Conservation (phyloP, 345 rosid genomes). For the Adansonia digitata region DNA sequence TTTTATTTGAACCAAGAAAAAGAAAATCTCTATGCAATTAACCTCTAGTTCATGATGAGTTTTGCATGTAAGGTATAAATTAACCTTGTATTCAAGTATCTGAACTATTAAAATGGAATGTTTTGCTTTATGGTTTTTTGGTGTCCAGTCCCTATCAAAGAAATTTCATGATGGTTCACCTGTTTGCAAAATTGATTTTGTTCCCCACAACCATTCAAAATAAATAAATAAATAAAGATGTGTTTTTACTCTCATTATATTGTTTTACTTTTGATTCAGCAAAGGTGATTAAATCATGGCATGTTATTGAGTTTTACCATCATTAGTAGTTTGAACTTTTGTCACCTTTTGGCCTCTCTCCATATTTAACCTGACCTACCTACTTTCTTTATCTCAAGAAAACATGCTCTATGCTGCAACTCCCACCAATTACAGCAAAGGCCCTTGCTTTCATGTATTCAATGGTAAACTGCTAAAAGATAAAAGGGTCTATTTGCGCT, state of each 20-base stretch:
- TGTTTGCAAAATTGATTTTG: constrained; percentile 86
- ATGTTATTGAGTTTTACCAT: constrained; percentile 71
- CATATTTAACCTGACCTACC: constrained; percentile 42
- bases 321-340: constrained; percentile 65
- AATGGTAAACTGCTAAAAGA: not conserved
- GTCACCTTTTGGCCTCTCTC: constrained; percentile 24
- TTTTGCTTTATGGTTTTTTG: constrained; percentile 30
- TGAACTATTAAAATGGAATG: not conserved
- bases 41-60: not conserved
- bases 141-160: constrained; percentile 49
- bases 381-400: constrained; percentile 24
- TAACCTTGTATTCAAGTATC: not conserved
- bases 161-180: constrained; percentile 57
- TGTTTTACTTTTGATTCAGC: constrained; percentile 62
- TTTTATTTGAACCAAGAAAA: not conserved
- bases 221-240: constrained; percentile 41
- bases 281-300: constrained; percentile 67
- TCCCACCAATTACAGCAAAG: not conserved
- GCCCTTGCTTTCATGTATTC: not conserved
- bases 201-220: constrained; percentile 65
- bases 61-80: not conserved
- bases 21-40: not conserved
- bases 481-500: not conserved
- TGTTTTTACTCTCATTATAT: constrained; percentile 53
- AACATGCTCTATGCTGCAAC: not conserved